Evolutionary conservation across 2,329 filamentous ascomycete species (phyloP), one percentile per base, ranked within the genome.

Genomic region (Monosporascus sp.): DNA sequence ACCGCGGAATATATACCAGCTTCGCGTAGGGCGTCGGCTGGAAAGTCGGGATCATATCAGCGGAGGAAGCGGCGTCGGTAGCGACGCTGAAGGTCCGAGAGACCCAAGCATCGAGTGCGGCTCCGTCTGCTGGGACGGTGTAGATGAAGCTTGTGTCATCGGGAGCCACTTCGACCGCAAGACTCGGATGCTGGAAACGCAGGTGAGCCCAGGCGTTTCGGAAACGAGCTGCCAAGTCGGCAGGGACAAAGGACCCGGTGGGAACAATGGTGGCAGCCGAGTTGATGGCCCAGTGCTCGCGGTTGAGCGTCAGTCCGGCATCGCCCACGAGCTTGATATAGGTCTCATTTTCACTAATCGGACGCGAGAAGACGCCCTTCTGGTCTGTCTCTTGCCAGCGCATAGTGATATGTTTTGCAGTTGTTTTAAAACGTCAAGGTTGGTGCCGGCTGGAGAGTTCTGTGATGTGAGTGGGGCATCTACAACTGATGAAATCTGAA

Each of bases 211-310:
- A 61, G 50, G 59, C 57, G n/a, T 20, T 39, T 6, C 55, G 57
- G 41, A 59, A 52, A 54, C 50, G 51, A 54, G 57, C 22, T 53
- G 48, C 54, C 50, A 62, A 45, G 56, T 60, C 51, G 44, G 54
- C 25, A 50, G 56, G 49, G 50, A 22, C 44, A 39, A 62, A 43
- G 24, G 55, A 50, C n/a, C 53, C 50, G 36, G 48, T 60, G 56
- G 60, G 44, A 63, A 58, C 49, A 51, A 67, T 50, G 43, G 53
- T 50, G 43, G 58, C 57, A 2, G 59, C 57, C 4, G 59, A 57
- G 25, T 64, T 64, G 48, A 70, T 55, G 17, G 67, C 56, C 67
- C 68, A 69, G 51, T 68, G 62, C 52, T 70, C 67, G 44, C 66
- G 65, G 27, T 64, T 61, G 9, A 68, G 50, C 5, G 58, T 50